phyloP scores from a whole-genome alignment of 192 early-diverging fungal genomes.

The Coemansia sp. region DNA sequence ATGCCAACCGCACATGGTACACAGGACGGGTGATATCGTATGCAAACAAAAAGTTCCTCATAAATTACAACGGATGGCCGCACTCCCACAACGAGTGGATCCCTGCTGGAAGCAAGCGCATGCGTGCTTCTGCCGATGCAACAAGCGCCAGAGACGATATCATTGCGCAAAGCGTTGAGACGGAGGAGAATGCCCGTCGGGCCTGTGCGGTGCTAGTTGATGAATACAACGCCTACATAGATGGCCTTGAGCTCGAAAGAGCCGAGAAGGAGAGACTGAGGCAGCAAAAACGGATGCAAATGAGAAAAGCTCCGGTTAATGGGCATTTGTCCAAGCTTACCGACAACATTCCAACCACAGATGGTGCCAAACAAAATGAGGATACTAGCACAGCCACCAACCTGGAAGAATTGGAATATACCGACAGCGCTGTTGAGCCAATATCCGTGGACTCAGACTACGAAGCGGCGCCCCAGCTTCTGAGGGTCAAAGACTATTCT shows the following conservation, averaged over 20 bases:
- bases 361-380: not conserved
- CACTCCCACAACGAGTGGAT: constrained; percentile 56
- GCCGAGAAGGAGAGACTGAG: constrained; percentile 17
- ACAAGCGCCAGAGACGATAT: not conserved
- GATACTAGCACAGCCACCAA: not conserved
- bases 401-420: constrained; percentile 19
- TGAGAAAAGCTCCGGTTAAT: constrained; percentile 16
- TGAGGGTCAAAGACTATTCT: constrained; percentile 53
- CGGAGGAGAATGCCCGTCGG: constrained; percentile 42
- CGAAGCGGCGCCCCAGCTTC: constrained; percentile 36
- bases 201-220: constrained; percentile 40
- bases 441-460: constrained; percentile 44
- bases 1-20: constrained; percentile 52
- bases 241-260: constrained; percentile 23
- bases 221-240: constrained; percentile 46
- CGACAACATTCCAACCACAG: constrained; percentile 6
- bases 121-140: constrained; percentile 16
- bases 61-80: constrained; percentile 43
- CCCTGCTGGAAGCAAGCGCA: constrained; percentile 41
- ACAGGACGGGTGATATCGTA: constrained; percentile 44
- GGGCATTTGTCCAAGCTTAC: constrained; percentile 12
- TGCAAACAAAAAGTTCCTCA: constrained; percentile 41
- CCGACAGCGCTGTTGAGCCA: constrained; percentile 28
- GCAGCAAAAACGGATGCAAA: not conserved
- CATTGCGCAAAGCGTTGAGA: constrained; percentile 10